Conservation (phyloP, 345 rosid species). For the Salix caprea region DNA sequence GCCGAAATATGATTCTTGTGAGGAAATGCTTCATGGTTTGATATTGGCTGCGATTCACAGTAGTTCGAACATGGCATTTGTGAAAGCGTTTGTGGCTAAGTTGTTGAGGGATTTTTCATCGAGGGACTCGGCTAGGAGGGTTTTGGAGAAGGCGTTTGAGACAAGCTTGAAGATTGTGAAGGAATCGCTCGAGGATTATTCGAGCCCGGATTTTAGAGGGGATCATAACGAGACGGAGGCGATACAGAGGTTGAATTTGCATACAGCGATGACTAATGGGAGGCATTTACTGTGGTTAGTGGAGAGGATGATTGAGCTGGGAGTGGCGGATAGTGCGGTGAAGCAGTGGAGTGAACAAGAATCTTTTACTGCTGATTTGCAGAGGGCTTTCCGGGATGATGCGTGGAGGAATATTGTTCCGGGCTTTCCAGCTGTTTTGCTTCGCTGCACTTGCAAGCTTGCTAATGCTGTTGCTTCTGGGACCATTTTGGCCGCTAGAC, state of each 20-base stretch:
- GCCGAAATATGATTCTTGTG: constrained; percentile 34
- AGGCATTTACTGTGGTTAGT: constrained; percentile 61
- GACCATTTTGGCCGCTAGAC: constrained; percentile 50
- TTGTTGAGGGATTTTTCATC: constrained; percentile 53
- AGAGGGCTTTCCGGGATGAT: constrained; percentile 56
- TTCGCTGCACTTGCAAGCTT: constrained; percentile 54
- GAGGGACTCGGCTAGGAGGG: constrained; percentile 48
- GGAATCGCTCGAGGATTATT: constrained; percentile 63
- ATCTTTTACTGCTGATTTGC: constrained; percentile 54
- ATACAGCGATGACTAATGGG: constrained; percentile 54
- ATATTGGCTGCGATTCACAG: constrained; percentile 44
- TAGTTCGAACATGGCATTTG: constrained; percentile 50
- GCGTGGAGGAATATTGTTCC: constrained; percentile 67
- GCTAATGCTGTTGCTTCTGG: constrained; percentile 60
- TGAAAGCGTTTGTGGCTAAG: constrained; percentile 62
- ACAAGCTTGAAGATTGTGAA: constrained; percentile 52
- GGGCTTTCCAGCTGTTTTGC: constrained; percentile 45
- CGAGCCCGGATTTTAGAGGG: constrained; percentile 66
- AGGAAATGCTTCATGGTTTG: constrained; percentile 60
- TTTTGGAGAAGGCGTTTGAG: constrained; percentile 51
- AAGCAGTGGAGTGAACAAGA: constrained; percentile 68
- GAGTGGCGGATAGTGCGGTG: constrained; percentile 58
- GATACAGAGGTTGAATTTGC: constrained; percentile 61
- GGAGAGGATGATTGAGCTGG: constrained; percentile 76
- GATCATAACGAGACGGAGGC: constrained; percentile 73